A percentile compares a stretch with the other conserved stretches of the same genome.
These are phyloP conservation scores for Lichtheimia hyalospora DNA, from an alignment of 371 early-diverging fungal genomes.

Conservation along the genomic window DNA sequence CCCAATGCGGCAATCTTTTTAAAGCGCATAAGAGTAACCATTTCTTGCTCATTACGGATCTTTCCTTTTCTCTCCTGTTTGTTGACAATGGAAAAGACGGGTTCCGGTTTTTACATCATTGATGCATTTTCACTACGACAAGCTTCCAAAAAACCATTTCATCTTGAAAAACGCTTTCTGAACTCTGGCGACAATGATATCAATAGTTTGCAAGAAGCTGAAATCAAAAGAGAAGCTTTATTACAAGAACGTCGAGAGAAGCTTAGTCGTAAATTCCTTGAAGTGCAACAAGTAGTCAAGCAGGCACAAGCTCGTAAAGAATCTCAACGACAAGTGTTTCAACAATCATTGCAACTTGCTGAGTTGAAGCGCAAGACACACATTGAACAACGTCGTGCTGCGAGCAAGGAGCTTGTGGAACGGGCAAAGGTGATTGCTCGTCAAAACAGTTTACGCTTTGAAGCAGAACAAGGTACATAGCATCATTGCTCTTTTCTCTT, in stretches of 20 bases:
- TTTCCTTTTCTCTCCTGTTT: conserved; percentile 9
- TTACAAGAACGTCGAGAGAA: conserved; percentile 29
- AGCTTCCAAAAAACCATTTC: conserved; percentile 32
- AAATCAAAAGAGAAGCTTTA: conserved; percentile 34
- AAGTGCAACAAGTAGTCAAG: conserved; percentile 30
- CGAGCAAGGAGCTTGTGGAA: conserved; percentile 40
- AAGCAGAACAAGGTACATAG: conserved; percentile 28
- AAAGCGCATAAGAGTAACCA: conserved; percentile 1
- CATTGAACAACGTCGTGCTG: conserved; percentile 36
- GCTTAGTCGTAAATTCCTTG: conserved; percentile 26
- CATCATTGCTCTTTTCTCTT: not conserved
- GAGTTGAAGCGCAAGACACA: conserved; percentile 36
- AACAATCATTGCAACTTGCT: conserved; percentile 34
- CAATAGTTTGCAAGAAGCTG: conserved; percentile 21
- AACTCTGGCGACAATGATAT: conserved; percentile 5
- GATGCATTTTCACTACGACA: conserved; percentile 25
- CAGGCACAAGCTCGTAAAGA: conserved; percentile 28
- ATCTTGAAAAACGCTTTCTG: conserved; percentile 34
- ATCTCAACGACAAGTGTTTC: conserved; percentile 20
- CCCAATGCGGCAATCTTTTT: not conserved
- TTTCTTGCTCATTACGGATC: not conserved
- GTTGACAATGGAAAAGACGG: conserved; percentile 17
- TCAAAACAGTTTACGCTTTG: conserved; percentile 24
- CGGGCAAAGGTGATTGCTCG: conserved; percentile 39
- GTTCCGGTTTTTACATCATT: conserved; percentile 20